Base-by-base conservation (phyloP, 768 basidiomycete genomes). In the Suillus variegatus region DNA sequence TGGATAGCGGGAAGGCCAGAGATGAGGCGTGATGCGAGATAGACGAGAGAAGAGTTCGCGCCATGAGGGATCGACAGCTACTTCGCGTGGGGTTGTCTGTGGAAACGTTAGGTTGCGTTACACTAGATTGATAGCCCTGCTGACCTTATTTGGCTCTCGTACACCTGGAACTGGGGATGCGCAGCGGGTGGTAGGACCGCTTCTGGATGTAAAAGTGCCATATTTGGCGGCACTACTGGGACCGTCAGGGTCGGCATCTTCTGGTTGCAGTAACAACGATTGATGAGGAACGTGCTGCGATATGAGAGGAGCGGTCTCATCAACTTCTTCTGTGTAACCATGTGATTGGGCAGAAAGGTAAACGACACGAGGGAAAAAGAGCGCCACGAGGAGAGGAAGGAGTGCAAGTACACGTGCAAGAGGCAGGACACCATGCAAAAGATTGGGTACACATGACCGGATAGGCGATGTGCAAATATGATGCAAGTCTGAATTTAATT, bases 1-100 rank as follows among this genome's bases (percentile, higher is more conserved):
- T 40, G 74, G 72, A 66, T 81, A 85, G 67, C 87, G 90, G 41
- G 83, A 82, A 6, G 95, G 95, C 94, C 94, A 97, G 10, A 97
- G 85, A 77, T 92, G 91, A 1, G 94, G 95, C 16, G 83, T 76
- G 49, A 97, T 81, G 56, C 85, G 85, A 57, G 80, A 79, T 64
- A 96, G 78, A 52, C 94, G 87, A 18, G 74, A 79, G 77, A 84
- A 82, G 44, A 93, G 79, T 74, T 93, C 92, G 25, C 78, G 68
- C 90, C 91, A 94, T 7, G 88, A 84, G 10, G 91, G 88, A 64
- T 92, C 88, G 28, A 85, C 77, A 4, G 81, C 74, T 46, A 88
- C 78, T 68, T 89, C 84, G 58, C 85, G 80, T 75, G 86, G 83
- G 22, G 71, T 43, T 56, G 36, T 68, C 65, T 66, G 20, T 4